These are phyloP conservation scores for Mortierella claussenii DNA, from an alignment of 192 early-diverging fungal species.

Conservation along the genomic window DNA sequence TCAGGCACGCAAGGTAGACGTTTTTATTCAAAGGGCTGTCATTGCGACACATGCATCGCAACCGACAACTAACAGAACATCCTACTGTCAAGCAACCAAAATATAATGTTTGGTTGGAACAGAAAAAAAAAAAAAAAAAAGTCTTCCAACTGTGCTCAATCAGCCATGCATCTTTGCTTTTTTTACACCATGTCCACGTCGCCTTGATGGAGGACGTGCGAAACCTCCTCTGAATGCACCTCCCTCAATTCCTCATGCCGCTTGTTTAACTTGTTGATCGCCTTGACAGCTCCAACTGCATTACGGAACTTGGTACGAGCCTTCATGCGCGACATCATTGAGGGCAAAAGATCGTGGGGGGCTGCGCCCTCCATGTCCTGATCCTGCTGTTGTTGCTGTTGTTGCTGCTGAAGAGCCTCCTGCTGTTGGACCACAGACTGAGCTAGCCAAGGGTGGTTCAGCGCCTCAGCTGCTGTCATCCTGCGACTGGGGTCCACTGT, in stretches of 20 bases:
- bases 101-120: not conserved
- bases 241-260: slow-evolving; percentile 40
- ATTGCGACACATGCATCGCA: not conserved
- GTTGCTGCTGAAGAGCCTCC: slow-evolving; percentile 15
- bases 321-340: slow-evolving; percentile 72
- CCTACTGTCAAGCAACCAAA: too few species aligned
- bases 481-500: slow-evolving; percentile 71
- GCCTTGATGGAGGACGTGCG: slow-evolving; percentile 31
- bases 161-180: not conserved
- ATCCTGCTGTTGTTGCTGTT: slow-evolving; percentile 17
- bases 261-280: slow-evolving; percentile 49
- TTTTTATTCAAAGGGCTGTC: not conserved
- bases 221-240: slow-evolving; percentile 39
- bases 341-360: slow-evolving; percentile 67
- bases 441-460: slow-evolving; percentile 81
- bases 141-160: not conserved
- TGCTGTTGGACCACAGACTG: slow-evolving; percentile 11
- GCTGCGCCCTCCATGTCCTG: slow-evolving; percentile 32
- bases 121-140: slow-evolving; percentile 3
- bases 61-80: too few species aligned
- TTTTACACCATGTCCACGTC: slow-evolving; percentile 50
- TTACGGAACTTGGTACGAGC: slow-evolving; percentile 74
- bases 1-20: too few species aligned
- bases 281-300: slow-evolving; percentile 63
- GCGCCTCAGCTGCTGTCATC: slow-evolving; percentile 78